Percentiles rank a stretch among this genome's conserved stretches.
Conservation (phyloP, 257 asterid species). For the Plectranthus barbatus region DNA sequence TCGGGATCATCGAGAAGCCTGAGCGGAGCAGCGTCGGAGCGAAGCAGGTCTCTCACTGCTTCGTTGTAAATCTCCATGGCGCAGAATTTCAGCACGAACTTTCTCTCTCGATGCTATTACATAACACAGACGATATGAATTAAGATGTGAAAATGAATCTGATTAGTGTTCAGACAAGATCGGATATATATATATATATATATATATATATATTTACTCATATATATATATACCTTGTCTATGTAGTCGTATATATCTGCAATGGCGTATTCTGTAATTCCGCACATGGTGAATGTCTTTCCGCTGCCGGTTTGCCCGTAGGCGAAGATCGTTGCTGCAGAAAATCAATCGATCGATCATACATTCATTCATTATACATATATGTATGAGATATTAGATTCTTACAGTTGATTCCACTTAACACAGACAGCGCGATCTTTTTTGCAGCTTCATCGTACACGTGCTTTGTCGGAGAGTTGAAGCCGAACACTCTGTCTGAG, state of each 20-base stretch:
- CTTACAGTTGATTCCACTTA: constrained; percentile 86
- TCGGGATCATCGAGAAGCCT: constrained; percentile 96
- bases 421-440: constrained; percentile 68
- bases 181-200: neutral
- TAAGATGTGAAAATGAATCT: too few relatives aligned
- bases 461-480: constrained; percentile 46
- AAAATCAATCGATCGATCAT: neutral
- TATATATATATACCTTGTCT: constrained; percentile 21
- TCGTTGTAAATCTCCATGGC: constrained; percentile 98
- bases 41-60: constrained; percentile 76
- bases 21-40: constrained; percentile 48
- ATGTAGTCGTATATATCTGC: constrained; percentile 44
- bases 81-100: constrained; percentile 61
- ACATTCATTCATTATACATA: neutral
- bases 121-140: too few relatives aligned
- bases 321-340: constrained; percentile 66
- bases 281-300: constrained; percentile 48
- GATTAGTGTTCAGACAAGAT: too few relatives aligned
- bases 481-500: constrained; percentile 72
- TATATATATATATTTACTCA: too few relatives aligned
- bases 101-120: constrained; percentile 33
- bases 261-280: constrained; percentile 36
- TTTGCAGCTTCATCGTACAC: constrained; percentile 88
- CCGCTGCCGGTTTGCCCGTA: constrained; percentile 63
- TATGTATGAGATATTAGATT: neutral